Evolutionary conservation across 768 basidiomycete species (phyloP).

Genomic region (Termitomyces sp.): DNA sequence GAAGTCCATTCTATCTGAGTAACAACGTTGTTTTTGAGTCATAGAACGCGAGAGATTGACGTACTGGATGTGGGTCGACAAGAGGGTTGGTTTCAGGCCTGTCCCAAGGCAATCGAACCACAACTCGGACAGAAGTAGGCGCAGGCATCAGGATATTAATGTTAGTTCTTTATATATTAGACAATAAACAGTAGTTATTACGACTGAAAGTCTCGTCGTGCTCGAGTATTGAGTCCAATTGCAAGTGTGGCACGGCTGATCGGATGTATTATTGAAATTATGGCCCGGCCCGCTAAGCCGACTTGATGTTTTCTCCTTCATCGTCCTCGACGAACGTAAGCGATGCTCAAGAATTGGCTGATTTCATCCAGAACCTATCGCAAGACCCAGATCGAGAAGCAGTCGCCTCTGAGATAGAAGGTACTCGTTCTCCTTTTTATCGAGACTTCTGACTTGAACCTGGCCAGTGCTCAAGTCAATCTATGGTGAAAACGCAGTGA

Average conservation of each 20-base stretch:
- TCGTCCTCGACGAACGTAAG: conserved; percentile 14
- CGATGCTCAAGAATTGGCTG: conserved; percentile 24
- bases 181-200: background rate
- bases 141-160: conserved; percentile 7
- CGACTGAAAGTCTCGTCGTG: background rate
- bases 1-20: conserved; percentile 77
- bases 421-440: conserved; percentile 17
- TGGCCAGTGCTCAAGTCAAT: conserved; percentile 71
- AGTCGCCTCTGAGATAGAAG: conserved; percentile 44
- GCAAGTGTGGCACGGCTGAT: background rate
- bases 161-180: background rate
- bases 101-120: conserved; percentile 76
- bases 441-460: background rate
- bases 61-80: conserved; percentile 63
- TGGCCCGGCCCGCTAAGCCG: background rate
- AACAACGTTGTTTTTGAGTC: conserved; percentile 8
- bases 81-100: conserved; percentile 59
- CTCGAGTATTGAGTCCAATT: background rate
- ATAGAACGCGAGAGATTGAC: conserved; percentile 19
- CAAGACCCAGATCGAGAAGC: conserved; percentile 31
- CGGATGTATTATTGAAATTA: background rate
- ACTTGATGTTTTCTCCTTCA: conserved; percentile 17
- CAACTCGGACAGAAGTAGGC: conserved; percentile 51
- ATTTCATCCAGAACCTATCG: conserved; percentile 28
- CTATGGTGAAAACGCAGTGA: conserved; percentile 65